Evolutionary conservation across 306 rosid species (phyloP).

Genomic region (Casuarina equisetifolia): DNA sequence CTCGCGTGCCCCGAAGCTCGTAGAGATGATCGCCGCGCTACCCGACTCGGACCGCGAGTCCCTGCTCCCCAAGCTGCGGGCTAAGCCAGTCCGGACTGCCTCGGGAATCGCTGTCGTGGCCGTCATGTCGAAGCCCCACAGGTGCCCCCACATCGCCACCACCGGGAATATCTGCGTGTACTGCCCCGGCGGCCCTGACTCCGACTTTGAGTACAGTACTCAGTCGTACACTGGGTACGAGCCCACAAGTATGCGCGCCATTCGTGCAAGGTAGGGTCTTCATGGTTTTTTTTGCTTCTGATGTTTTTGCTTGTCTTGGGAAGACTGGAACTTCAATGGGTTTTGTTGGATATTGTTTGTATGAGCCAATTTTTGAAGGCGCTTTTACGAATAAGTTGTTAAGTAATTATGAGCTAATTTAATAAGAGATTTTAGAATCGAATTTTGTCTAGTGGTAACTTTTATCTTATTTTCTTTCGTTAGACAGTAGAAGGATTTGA

Average conservation of each 20-base stretch:
- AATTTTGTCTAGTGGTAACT: background rate
- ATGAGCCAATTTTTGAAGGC: background rate
- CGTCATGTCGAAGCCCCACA: constrained; percentile 96
- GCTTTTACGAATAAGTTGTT: background rate
- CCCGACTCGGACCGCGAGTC: constrained; percentile 87
- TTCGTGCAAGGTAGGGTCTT: constrained; percentile 77
- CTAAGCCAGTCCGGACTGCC: constrained; percentile 94
- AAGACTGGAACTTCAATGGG: background rate
- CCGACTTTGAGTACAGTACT: constrained; percentile 94
- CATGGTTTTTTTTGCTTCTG: background rate
- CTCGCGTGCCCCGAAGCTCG: constrained; percentile 91
- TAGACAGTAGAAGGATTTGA: background rate
- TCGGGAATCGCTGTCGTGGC: constrained; percentile 97
- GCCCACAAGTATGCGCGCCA: constrained; percentile 98
- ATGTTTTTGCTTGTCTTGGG: background rate
- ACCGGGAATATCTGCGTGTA: constrained; percentile 95
- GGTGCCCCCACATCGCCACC: constrained; percentile 96
- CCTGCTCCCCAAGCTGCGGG: constrained; percentile 87
- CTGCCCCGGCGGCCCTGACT: constrained; percentile 97
- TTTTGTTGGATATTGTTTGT: background rate
- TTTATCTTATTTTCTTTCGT: too few species aligned
- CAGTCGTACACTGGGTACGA: constrained; percentile 98
- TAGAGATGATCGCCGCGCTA: constrained; percentile 92
- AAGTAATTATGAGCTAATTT: background rate
- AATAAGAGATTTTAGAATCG: background rate